Base-by-base conservation (phyloP, 495 filamentous ascomycete genomes). In the Terfezia boudieri region DNA sequence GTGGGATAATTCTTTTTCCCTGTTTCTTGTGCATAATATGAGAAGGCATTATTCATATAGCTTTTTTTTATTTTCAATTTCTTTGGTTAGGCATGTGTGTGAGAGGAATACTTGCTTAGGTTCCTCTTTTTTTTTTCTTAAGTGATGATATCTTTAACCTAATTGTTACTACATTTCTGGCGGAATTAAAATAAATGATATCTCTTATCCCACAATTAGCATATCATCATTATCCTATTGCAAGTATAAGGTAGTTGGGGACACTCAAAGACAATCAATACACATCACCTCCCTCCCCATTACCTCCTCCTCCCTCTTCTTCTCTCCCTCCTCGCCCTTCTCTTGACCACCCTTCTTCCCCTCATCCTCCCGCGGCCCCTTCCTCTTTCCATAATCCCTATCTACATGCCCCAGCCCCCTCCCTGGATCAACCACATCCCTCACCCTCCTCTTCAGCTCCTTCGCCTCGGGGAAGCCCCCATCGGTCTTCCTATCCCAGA, bases 401-500 rank as follows among this genome's bases (percentile, higher is more conserved):
- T 87, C 84, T 3, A 85, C 80, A 72, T 98, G 90, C 1, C 90
- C 90, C 55, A 96, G 67, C 65, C 85, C 74, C 57, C 81, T 72
- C 0, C 66, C 68, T 0, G 90, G 90, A 53, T 87, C 76, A 58
- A 95, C 80, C 38, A 84, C 71, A 71, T 95, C 81, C 49, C 90
- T 71, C 7, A 98, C 81, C n/a, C 79, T 73, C 17, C 83, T 75
- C 68, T 98, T 96, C n/a, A 96, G 77, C 55, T 83, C 49, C 43
- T 61, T 73, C 68, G 59, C 74, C 81, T 83, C 83, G 55, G 90
- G 90, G 69, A 98, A 98, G 0, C 90, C 90, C 35, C 85, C 84
- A 64, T 94, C 79, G 6, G 61, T 59, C 68, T 93, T 94, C 55
- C 89, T 76, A 71, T 95, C 86, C 90, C 90, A 98, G 26, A 50